Conservation (phyloP, 306 rosid genomes). For the Cucurbita moschata region DNA sequence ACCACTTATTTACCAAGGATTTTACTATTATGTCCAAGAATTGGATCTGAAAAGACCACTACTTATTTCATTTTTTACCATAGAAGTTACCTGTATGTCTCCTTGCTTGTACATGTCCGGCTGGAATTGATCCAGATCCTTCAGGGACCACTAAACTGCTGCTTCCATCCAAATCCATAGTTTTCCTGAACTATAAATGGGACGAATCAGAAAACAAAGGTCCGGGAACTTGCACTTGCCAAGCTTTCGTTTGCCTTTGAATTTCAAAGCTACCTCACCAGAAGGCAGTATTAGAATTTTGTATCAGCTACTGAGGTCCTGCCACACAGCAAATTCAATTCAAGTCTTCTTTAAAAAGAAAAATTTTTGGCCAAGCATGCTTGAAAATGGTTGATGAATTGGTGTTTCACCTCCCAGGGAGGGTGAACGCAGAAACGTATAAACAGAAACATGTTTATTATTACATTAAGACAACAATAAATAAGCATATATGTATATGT, state of each 20-base stretch:
- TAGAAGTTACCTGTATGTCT: conserved; percentile 3
- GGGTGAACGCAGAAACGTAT: background rate
- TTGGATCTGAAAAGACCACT: background rate
- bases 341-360: background rate
- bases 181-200: background rate
- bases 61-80: background rate
- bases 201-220: background rate
- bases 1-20: background rate
- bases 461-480: background rate
- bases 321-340: background rate
- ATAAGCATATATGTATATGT: background rate
- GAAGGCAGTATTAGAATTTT: background rate
- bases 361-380: background rate
- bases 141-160: background rate
- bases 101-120: background rate
- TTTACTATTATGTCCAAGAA: background rate
- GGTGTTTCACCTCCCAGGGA: background rate
- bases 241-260: background rate
- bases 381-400: background rate
- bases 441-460: background rate
- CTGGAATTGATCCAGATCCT: background rate
- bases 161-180: conserved; percentile 1
- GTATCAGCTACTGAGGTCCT: background rate
- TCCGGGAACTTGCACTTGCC: background rate
- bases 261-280: background rate